phyloP scores from a whole-genome alignment of 2,329 filamentous ascomycete genomes.

The Calonectria pauciramosa region DNA sequence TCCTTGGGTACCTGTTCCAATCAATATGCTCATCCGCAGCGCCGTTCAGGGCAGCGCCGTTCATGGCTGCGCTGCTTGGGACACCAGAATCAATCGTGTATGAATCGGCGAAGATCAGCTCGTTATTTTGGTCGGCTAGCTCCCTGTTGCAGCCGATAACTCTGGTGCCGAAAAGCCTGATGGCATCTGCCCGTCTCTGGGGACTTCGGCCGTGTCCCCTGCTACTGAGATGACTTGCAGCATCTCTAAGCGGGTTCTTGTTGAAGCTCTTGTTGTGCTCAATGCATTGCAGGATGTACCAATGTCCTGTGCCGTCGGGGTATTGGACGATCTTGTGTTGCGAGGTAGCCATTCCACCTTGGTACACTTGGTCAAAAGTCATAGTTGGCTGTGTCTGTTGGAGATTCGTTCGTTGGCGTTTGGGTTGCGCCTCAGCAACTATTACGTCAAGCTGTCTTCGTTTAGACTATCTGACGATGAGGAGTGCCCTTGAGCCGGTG shows the following conservation, averaged over 20 bases:
- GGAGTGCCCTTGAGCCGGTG: neutral
- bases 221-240: conserved; percentile 7
- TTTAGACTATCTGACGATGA: neutral
- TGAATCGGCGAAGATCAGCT: neutral
- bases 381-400: neutral
- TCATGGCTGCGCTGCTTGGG: too few species aligned
- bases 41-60: neutral
- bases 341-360: conserved; percentile 6
- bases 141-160: conserved; percentile 6
- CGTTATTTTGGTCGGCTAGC: neutral
- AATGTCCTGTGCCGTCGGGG: neutral
- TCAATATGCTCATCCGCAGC: neutral
- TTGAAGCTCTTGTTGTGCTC: neutral
- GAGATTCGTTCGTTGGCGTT: neutral
- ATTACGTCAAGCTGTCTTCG: neutral
- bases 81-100: neutral
- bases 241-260: neutral
- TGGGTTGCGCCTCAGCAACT: neutral
- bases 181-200: neutral
- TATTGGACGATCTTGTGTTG: conserved; percentile 9
- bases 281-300: conserved; percentile 31
- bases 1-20: neutral
- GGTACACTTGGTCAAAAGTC: conserved; percentile 19
- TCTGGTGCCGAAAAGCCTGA: conserved; percentile 14
- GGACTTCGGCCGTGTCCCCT: neutral